phyloP scores from a whole-genome alignment of 2,329 filamentous ascomycete genomes.

The Stemphylium beticola region DNA sequence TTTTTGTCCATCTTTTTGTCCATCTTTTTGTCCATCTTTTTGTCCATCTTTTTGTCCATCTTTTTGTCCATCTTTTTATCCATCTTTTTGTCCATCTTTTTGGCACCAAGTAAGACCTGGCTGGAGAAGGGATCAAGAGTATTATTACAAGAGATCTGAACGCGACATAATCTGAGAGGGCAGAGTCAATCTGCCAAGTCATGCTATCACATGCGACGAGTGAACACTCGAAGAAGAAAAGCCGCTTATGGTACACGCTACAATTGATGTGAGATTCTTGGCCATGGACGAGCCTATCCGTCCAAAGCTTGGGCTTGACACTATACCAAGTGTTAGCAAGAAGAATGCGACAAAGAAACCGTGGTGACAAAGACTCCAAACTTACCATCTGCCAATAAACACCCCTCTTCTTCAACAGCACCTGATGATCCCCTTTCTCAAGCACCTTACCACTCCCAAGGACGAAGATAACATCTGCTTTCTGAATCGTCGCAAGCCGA shows the following conservation, averaged over 20 bases:
- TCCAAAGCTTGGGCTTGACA: slow-evolving; percentile 50
- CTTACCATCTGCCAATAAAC: slow-evolving; percentile 48
- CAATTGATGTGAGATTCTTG: not conserved
- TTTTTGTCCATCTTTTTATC: too few species aligned
- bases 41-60: too few species aligned
- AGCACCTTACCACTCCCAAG: slow-evolving; percentile 43
- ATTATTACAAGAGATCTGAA: too few species aligned
- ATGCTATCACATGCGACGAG: too few species aligned
- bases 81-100: too few species aligned
- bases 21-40: too few species aligned
- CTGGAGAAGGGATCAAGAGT: too few species aligned
- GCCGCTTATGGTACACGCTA: not conserved
- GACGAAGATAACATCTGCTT: slow-evolving; percentile 48
- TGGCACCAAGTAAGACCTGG: too few species aligned
- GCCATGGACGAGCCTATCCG: slow-evolving; percentile 18
- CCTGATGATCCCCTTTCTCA: slow-evolving; percentile 43
- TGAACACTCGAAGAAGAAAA: too few species aligned
- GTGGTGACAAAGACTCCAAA: not conserved
- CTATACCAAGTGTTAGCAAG: slow-evolving; percentile 17
- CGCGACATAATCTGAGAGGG: too few species aligned
- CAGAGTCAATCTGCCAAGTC: too few species aligned
- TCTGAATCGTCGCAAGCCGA: slow-evolving; percentile 47
- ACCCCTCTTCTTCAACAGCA: slow-evolving; percentile 35
- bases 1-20: too few species aligned
- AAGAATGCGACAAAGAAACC: not conserved